A percentile compares a stretch with the other conserved stretches of the same genome.
Evolutionary conservation across 2,329 filamentous ascomycete genomes (phyloP).

Genomic region (Fusarium keratoplasticum): DNA sequence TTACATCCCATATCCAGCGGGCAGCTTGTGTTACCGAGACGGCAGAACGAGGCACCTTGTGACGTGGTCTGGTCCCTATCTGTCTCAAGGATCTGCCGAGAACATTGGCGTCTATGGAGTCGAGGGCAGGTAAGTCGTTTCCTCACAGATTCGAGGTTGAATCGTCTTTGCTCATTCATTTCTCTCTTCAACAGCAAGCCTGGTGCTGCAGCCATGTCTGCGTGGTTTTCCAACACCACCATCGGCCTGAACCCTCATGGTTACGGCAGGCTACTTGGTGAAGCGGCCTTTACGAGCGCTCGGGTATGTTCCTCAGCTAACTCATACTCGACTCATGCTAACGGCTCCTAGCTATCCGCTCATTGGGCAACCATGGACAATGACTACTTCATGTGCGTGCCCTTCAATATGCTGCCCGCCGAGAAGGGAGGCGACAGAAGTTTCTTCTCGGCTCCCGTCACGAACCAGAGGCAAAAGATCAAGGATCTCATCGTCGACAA

Average conservation of each 20-base stretch:
- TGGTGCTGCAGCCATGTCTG: conserved; percentile 57
- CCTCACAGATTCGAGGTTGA: accelerated
- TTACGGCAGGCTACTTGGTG: conserved; percentile 56
- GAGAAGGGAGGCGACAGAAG: conserved; percentile 42
- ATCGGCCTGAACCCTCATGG: conserved; percentile 55
- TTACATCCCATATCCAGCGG: conserved; percentile 60
- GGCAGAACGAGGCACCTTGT: conserved; percentile 56
- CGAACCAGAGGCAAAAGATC: conserved; percentile 54
- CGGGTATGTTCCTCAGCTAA: conserved; percentile 40
- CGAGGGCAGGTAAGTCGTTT: conserved; percentile 52
- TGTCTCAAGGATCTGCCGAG: conserved; percentile 52
- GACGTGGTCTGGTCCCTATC: conserved; percentile 57
- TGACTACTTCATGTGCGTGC: conserved; percentile 53
- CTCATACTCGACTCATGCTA: background rate
- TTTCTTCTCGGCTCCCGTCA: conserved; percentile 36
- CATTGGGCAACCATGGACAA: conserved; percentile 55
- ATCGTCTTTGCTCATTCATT: background rate
- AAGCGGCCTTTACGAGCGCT: conserved; percentile 58
- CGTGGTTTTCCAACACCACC: conserved; percentile 57
- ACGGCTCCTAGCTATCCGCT: conserved; percentile 49
- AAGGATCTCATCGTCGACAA: conserved; percentile 52
- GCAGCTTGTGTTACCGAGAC: conserved; percentile 57
- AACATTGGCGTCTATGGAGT: conserved; percentile 58
- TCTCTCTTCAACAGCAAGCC: conserved; percentile 51
- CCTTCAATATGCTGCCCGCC: conserved; percentile 56